Evolutionary conservation across 768 basidiomycete genomes (phyloP).

Genomic region (Vishniacozyma victoriae): DNA sequence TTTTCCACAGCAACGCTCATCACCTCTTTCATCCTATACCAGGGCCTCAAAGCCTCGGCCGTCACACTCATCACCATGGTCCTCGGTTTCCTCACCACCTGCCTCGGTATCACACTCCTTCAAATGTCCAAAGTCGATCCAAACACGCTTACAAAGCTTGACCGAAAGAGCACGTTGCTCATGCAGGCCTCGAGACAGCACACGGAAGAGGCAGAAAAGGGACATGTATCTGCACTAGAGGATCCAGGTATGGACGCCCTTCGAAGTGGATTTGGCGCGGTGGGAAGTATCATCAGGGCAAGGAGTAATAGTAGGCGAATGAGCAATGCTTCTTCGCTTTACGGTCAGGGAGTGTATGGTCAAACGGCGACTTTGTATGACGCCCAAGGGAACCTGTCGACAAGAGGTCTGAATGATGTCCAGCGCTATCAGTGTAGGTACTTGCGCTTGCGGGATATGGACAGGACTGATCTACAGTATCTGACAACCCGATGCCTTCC

Average conservation of each 20-base stretch:
- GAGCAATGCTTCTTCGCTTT: constrained; percentile 34
- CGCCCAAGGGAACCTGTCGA: constrained; percentile 37
- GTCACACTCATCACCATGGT: constrained; percentile 82
- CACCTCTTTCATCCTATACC: constrained; percentile 67
- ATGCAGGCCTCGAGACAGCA: constrained; percentile 73
- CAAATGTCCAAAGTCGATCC: constrained; percentile 78
- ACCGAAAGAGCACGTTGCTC: constrained; percentile 81
- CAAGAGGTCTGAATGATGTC: constrained; percentile 52
- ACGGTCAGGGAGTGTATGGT: constrained; percentile 28
- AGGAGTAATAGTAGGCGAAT: constrained; percentile 32
- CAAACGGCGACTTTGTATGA: too few relatives aligned
- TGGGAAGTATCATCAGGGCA: constrained; percentile 75
- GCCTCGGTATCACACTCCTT: constrained; percentile 82
- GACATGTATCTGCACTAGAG: constrained; percentile 61
- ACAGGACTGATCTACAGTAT: constrained; percentile 53
- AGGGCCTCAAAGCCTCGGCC: constrained; percentile 74
- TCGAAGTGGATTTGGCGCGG: constrained; percentile 80
- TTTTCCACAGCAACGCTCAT: constrained; percentile 51
- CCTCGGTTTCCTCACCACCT: constrained; percentile 68
- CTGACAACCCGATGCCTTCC: constrained; percentile 74
- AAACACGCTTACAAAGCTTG: constrained; percentile 60
- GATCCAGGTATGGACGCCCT: constrained; percentile 91
- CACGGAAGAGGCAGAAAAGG: constrained; percentile 67
- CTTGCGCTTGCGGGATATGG: too few relatives aligned
- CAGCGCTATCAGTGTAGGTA: constrained; percentile 63